phyloP scores from a whole-genome alignment of 345 rosid species.

The Euphorbia peplus region DNA sequence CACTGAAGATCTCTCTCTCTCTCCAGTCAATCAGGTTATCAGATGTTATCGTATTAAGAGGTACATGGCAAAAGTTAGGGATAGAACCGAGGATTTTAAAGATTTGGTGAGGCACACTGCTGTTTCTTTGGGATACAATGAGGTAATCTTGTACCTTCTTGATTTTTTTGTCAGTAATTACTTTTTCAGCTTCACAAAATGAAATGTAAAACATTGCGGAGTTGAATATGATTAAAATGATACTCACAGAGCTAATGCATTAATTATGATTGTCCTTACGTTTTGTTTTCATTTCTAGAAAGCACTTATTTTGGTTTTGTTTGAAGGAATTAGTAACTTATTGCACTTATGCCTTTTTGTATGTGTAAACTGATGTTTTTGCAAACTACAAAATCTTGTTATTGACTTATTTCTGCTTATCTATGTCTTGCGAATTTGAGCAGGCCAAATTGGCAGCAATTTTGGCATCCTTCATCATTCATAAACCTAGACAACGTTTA shows the following conservation, averaged over 20 bases:
- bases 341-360: neutral
- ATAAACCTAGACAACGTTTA: constrained; percentile 58
- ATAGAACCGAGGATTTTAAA: constrained; percentile 80
- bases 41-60: neutral
- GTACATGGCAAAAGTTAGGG: constrained; percentile 58
- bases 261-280: neutral
- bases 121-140: constrained; percentile 54
- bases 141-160: constrained; percentile 37
- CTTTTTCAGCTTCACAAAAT: neutral
- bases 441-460: constrained; percentile 73
- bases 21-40: neutral
- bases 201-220: neutral
- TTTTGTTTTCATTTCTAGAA: neutral
- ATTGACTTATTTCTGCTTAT: neutral
- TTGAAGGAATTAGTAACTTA: neutral
- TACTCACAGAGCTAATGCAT: neutral
- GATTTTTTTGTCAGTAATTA: neutral
- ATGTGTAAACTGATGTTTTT: neutral
- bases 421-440: neutral
- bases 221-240: neutral
- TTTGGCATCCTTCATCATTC: constrained; percentile 85
- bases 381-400: neutral
- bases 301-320: neutral
- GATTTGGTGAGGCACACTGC: constrained; percentile 69
- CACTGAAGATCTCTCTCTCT: neutral